phyloP scores from a whole-genome alignment of 352 stramenopile species.

The Phytophthora fragariae region DNA sequence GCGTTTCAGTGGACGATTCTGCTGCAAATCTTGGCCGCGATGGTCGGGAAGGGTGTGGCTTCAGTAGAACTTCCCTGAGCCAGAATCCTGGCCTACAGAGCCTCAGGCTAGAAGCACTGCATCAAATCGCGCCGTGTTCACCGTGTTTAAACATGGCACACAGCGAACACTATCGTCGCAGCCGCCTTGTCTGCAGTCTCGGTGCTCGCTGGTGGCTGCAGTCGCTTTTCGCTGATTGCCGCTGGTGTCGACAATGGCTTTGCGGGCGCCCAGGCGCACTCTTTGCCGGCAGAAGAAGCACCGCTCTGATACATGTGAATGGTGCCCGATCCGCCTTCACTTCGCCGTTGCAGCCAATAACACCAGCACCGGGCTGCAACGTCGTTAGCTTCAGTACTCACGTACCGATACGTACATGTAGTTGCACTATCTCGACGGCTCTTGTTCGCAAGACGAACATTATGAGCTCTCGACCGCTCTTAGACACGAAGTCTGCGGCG shows the following conservation, averaged over 20 bases:
- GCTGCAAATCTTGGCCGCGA: slow-evolving; percentile 8
- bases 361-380: neutral
- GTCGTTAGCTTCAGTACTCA: too few species aligned
- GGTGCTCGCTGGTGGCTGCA: slow-evolving; percentile 14
- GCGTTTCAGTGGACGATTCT: neutral
- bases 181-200: slow-evolving; percentile 37
- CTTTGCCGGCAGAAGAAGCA: slow-evolving; percentile 33
- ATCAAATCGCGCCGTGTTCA: slow-evolving; percentile 24
- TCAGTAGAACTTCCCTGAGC: neutral
- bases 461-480: neutral
- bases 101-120: neutral
- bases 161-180: neutral
- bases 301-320: slow-evolving; percentile 10
- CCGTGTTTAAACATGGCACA: neutral
- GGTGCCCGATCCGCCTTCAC: slow-evolving; percentile 14
- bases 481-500: neutral
- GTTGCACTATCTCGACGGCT: neutral
- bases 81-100: neutral
- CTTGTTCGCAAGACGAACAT: neutral
- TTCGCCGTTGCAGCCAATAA: slow-evolving; percentile 13
- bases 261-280: slow-evolving; percentile 3
- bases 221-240: slow-evolving; percentile 1
- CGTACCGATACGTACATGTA: neutral
- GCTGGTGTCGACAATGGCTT: slow-evolving; percentile 4
- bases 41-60: slow-evolving; percentile 12